These are phyloP conservation scores for Pyracantha coccinea DNA, from an alignment of 331 rosid genomes.

Conservation along the genomic window DNA sequence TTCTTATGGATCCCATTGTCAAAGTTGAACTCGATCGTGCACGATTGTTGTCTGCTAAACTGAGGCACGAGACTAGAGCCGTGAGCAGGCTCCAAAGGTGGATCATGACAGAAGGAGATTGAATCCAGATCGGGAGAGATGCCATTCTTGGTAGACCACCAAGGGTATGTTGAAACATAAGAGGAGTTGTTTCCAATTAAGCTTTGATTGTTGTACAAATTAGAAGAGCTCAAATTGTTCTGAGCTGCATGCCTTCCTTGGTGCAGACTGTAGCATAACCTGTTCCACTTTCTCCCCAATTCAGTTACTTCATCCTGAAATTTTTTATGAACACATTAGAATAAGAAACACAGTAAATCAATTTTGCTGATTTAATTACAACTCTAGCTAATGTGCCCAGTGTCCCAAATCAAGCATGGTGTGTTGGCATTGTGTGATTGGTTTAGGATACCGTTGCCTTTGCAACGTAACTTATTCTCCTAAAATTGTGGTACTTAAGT, in stretches of 20 bases:
- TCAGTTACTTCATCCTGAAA: conserved; percentile 60
- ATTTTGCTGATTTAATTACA: neutral
- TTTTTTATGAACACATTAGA: neutral
- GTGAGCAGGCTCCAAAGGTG: conserved; percentile 27
- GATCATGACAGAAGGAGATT: conserved; percentile 46
- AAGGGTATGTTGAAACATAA: conserved; percentile 49
- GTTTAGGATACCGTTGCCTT: neutral
- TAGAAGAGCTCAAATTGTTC: conserved; percentile 22
- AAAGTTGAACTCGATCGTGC: conserved; percentile 78
- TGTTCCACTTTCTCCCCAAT: conserved; percentile 75
- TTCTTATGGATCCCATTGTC: conserved; percentile 29
- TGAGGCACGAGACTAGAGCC: conserved; percentile 42
- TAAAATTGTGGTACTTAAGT: neutral
- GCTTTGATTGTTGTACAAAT: conserved; percentile 18
- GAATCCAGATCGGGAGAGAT: conserved; percentile 49
- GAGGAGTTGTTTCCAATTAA: conserved; percentile 37
- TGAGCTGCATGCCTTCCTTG: conserved; percentile 39
- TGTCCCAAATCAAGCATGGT: neutral
- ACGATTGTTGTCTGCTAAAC: conserved; percentile 59
- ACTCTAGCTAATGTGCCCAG: neutral
- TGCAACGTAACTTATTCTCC: neutral
- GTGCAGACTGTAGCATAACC: conserved; percentile 66
- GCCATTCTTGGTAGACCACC: conserved; percentile 44
- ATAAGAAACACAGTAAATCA: neutral
- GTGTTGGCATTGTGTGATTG: neutral